A percentile compares a stretch with the other conserved stretches of the same genome.
These are phyloP conservation scores for Wallacemonas sp. DNA, from an alignment of 208 protist species.

Conservation along the genomic window DNA sequence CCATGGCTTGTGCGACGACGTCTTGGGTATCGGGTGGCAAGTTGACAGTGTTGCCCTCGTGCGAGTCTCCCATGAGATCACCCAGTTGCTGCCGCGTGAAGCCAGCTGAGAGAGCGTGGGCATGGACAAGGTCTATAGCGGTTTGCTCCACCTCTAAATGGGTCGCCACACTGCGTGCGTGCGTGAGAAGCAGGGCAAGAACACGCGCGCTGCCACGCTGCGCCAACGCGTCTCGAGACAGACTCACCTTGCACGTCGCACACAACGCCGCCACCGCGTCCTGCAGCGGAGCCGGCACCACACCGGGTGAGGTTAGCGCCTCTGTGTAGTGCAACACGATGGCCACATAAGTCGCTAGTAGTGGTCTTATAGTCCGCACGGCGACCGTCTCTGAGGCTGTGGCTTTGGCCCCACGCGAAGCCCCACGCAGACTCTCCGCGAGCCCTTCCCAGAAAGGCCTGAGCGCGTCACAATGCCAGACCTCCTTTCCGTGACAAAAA, in stretches of 20 bases:
- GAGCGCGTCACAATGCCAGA: background rate
- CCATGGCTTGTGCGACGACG: background rate
- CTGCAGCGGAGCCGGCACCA: constrained; percentile 4
- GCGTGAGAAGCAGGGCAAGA: constrained; percentile 30
- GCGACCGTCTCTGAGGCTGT: background rate
- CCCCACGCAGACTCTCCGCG: background rate
- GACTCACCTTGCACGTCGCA: background rate
- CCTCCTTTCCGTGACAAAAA: background rate
- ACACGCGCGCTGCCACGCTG: constrained; percentile 31
- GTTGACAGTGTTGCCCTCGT: too few species aligned
- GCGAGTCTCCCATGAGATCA: too few species aligned
- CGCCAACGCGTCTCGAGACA: constrained; percentile 12
- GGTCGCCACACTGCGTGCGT: constrained; percentile 27
- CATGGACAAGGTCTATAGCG: constrained; percentile 23
- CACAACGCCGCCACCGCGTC: constrained; percentile 21
- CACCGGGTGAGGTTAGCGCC: constrained; percentile 1
- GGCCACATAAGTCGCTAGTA: constrained; percentile 2
- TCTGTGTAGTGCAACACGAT: background rate
- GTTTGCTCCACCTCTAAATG: constrained; percentile 22
- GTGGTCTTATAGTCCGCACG: background rate
- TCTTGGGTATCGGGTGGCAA: constrained; percentile 11
- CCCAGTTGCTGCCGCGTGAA: constrained; percentile 42
- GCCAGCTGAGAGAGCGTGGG: constrained; percentile 28
- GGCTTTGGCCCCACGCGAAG: too few species aligned
- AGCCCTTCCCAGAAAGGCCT: background rate